Base-by-base conservation (phyloP, 169 alveolate genomes). In the Cryptosporidium tyzzeri region DNA sequence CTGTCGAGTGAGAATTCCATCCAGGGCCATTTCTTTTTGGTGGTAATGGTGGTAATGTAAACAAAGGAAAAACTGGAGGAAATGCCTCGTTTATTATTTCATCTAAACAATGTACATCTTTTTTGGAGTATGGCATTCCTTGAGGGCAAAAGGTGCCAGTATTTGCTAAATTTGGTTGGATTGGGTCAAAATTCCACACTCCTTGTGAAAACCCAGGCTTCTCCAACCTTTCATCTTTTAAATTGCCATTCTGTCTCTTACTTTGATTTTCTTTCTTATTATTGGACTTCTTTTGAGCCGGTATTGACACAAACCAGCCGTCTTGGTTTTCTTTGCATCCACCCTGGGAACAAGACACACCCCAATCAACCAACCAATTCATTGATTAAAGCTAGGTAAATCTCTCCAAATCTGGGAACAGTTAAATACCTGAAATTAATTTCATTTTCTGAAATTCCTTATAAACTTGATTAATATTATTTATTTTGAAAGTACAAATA, bases 291-390 rank as follows among this genome's bases (percentile, higher is more conserved):
- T 33, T 74, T 29, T 74, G 62, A 6, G 61, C 29, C n/a, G 71
- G 71, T 21, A 39, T 39, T 8, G 86, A 29, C 29, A 74, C 58
- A 35, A 74, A 74, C 86, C 86, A 74, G 6, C 73, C 86, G 4
- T 74, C 86, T 41, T 74, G 86, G 35, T 74, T 74, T 26, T 74
- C 86, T 23, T 58, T 74, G 35, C 86, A 74, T 51, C 71, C 86
- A 29, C 86, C 86, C n/a, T 74, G 86, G 14, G 86, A 74, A 39
- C 86, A 74, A 45, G 86, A 74, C 14, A 58, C 86, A 16, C 86
- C 86, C 86, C 86, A 74, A n/a, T 59, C 71, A 53, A 74, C 68
- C n/a, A 74, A 16, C 86, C 70, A 74, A 58, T 53, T 33, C 86
- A 74, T 74, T 59, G 55, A 48, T 48, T 48, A 48, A 48, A 48